Base-by-base conservation (phyloP, 2,329 filamentous ascomycete genomes). In the Chaetomium olivaceum region DNA sequence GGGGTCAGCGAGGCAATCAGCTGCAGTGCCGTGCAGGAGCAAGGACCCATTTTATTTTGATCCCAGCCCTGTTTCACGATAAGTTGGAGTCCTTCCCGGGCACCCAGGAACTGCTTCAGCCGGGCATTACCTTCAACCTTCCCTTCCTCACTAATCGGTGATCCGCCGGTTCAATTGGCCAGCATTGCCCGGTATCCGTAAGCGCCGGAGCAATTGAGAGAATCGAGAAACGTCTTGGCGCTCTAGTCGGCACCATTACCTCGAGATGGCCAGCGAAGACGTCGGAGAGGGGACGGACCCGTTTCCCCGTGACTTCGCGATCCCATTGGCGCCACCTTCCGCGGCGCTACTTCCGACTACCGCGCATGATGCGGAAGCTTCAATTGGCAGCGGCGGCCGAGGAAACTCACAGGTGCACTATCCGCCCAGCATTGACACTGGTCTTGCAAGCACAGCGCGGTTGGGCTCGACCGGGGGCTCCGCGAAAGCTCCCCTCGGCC, bases 381-480 rank as follows among this genome's bases (percentile, higher is more conserved):
- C 51, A 23, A 39, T n/a, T 19, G 21, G 23, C 2, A 50, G 16
- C 21, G 2, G 39, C 55, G 59, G n/a, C 48, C 46, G 25, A 36
- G 31, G 33, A 39, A 60, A 46, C 50, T 60, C 61, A 16, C 64
- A 62, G 14, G 55, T 65, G 27, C 65, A 62, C 50, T 64, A 69
- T 61, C 46, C 55, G 7, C 52, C 23, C 27, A 59, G 23, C 39
- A 54, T 63, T n/a, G 61, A 65, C 19, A 55, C 62, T 36, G 51
- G 27, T 3, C 50, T 64, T 25, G 31, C 29, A 33, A 43, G 21
- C 11, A 56, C 27, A 6, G 43, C 56, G 16, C 56, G 5, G 16
- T 12, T 55, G 23, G 25, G 21, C 12, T 19, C 33, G 14, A 25
- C 27, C 4, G 12, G 39, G 4, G 21, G 31, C 21, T 48, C 43